A percentile compares a stretch with the other conserved stretches of the same genome.
Evolutionary conservation across 345 rosid species (phyloP).

Genomic region (Populus ilicifolia): DNA sequence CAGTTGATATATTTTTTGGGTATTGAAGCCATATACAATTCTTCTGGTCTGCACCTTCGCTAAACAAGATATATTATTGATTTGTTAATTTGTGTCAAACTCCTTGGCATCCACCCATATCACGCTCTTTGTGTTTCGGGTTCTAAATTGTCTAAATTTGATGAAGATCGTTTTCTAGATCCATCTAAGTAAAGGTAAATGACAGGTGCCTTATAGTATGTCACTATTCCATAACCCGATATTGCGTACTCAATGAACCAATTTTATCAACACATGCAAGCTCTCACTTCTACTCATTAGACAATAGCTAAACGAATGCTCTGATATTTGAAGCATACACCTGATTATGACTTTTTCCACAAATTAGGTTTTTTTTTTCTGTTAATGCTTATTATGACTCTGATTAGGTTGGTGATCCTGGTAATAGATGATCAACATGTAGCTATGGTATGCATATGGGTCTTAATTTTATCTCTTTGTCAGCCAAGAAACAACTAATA

Average conservation of each 20-base stretch:
- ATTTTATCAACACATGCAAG: neutral
- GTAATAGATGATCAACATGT: too few relatives aligned
- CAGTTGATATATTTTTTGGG: neutral
- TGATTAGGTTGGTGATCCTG: neutral
- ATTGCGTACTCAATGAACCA: neutral
- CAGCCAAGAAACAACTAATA: neutral
- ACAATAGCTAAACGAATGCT: neutral
- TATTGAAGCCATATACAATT: too few relatives aligned
- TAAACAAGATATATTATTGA: neutral
- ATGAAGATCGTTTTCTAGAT: neutral
- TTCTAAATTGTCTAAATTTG: too few relatives aligned
- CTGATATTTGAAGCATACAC: neutral
- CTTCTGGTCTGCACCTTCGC: neutral
- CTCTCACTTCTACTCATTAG: neutral
- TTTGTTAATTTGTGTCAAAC: neutral
- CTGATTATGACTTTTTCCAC: neutral
- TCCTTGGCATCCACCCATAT: neutral
- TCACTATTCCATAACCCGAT: neutral
- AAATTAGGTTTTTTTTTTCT: neutral
- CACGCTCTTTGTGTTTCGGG: neutral
- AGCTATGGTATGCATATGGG: neutral
- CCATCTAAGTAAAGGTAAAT: neutral
- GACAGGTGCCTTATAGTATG: neutral
- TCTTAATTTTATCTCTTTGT: neutral
- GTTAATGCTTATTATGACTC: neutral